Evolutionary conservation across 768 basidiomycete species (phyloP), one percentile per base, ranked within the genome.

Genomic region (Kwoniella botswanensis): DNA sequence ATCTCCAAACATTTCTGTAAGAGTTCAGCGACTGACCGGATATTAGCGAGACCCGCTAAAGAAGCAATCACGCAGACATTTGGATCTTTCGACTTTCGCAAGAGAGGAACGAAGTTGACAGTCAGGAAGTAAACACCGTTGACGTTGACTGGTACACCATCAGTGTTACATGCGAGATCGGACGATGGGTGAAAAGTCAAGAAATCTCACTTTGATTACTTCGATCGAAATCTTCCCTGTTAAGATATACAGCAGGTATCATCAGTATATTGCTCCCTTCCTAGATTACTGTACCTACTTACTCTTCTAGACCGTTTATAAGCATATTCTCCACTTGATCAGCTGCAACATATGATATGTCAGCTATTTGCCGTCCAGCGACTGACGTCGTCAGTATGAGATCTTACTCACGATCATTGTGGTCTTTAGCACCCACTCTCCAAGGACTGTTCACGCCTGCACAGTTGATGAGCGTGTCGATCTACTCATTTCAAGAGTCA

Each of bases 381-480:
- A 57, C 12, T 57, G 4, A 2, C 60, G 10, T 13, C 13, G n/a
- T 9, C 42, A 26, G 26, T 3, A 26, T 3, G 26, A 26, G 26
- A 2, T 26, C 26, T 26, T 26, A 69, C 71, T 65, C 55, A 75
- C 74, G 57, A 52, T 72, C 62, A n/a, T 70, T 69, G 35, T 66
- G 68, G 22, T 75, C 59, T n/a, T 59, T 65, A 3, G 64, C 68
- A 15, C 59, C 50, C 12, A 54, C 56, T 18, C 71, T 58, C 52
- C 71, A 75, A 12, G 71, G 74, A n/a, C 56, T 68, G 13, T 66
- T 61, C 4, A 75, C 68, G 0, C 74, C 74, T 0, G 74, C 74
- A 52, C 74, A 72, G 50, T 75, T 75, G 68, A 75, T 62, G 43
- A 75, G 63, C 11, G 68, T 69, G 42, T 75, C 74, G n/a, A 68